A percentile compares a stretch with the other conserved stretches of the same genome.
These are phyloP conservation scores for Fraxinus paxiana DNA, from an alignment of 305 asterid species.

Conservation along the genomic window DNA sequence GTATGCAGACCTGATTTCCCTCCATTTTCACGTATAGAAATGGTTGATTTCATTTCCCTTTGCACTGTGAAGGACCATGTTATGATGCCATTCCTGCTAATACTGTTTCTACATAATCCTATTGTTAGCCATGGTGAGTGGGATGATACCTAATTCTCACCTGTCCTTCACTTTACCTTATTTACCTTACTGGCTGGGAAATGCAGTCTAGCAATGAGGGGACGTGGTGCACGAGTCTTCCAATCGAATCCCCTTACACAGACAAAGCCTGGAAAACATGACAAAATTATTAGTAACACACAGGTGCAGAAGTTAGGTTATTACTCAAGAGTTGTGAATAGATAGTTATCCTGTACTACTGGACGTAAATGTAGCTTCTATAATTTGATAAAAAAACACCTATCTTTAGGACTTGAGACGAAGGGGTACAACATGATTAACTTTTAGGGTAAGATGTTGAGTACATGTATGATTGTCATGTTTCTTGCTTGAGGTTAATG, in stretches of 20 bases:
- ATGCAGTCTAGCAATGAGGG: conserved; percentile 81
- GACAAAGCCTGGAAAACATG: conserved; percentile 65
- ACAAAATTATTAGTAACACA: conserved; percentile 18
- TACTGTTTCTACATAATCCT: neutral
- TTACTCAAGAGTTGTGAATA: neutral
- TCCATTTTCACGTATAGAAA: neutral
- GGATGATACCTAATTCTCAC: conserved; percentile 28
- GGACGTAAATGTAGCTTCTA: neutral
- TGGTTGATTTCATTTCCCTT: neutral
- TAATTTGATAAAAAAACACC: conserved; percentile 1
- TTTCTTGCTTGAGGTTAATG: neutral
- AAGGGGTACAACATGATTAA: neutral
- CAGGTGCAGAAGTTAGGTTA: conserved; percentile 1
- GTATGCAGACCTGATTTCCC: neutral
- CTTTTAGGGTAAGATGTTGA: neutral
- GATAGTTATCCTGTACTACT: neutral
- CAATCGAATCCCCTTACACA: conserved; percentile 92
- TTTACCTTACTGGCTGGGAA: conserved; percentile 78
- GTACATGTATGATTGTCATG: neutral
- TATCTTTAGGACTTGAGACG: neutral
- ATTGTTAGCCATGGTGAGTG: neutral
- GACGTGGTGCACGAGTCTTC: conserved; percentile 72
- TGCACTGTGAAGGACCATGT: neutral
- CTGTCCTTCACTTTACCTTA: conserved; percentile 51
- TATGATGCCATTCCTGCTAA: neutral